phyloP scores from a whole-genome alignment of 1,284 basidiomycete species.

The Trametes versicolor region DNA sequence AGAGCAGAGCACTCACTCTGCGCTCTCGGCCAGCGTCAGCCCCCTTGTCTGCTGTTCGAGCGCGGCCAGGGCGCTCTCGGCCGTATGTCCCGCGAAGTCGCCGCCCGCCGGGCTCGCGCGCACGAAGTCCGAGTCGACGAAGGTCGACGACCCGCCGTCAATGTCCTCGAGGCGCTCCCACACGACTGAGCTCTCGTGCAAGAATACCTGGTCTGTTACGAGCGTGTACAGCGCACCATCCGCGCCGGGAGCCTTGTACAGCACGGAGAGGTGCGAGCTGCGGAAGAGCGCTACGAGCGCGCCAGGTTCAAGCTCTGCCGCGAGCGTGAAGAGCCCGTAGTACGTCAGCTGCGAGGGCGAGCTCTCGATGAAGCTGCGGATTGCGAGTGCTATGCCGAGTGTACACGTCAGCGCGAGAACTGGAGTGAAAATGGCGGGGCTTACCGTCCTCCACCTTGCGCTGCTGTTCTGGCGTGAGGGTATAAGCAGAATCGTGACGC shows the following conservation, averaged over 20 bases:
- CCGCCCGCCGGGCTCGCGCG: constrained; percentile 77
- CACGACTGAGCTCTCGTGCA: constrained; percentile 79
- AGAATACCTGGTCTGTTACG: constrained; percentile 85
- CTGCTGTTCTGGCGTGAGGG: constrained; percentile 58
- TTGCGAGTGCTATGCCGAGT: constrained; percentile 63
- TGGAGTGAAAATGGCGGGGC: constrained; percentile 29
- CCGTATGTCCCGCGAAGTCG: constrained; percentile 80
- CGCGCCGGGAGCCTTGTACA: constrained; percentile 67
- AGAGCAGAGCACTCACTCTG: constrained; percentile 55
- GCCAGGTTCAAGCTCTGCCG: constrained; percentile 61
- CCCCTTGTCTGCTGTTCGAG: constrained; percentile 40
- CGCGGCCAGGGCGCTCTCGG: constrained; percentile 61
- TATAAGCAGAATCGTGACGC: constrained; percentile 34
- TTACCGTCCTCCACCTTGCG: constrained; percentile 73
- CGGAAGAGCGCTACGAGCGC: constrained; percentile 85
- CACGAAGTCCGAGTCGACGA: constrained; percentile 77
- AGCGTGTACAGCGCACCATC: constrained; percentile 77
- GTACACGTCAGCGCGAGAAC: neutral
- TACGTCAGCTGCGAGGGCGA: constrained; percentile 89
- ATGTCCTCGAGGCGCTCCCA: constrained; percentile 93
- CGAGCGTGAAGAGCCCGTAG: constrained; percentile 78
- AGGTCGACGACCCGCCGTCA: constrained; percentile 79
- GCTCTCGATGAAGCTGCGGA: constrained; percentile 76
- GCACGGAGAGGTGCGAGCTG: constrained; percentile 88
- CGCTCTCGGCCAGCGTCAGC: constrained; percentile 55